A percentile compares a stretch with the other conserved stretches of the same genome.
Evolutionary conservation across 2,329 filamentous ascomycete species (phyloP).

Genomic region (Chaetomium strumarium): DNA sequence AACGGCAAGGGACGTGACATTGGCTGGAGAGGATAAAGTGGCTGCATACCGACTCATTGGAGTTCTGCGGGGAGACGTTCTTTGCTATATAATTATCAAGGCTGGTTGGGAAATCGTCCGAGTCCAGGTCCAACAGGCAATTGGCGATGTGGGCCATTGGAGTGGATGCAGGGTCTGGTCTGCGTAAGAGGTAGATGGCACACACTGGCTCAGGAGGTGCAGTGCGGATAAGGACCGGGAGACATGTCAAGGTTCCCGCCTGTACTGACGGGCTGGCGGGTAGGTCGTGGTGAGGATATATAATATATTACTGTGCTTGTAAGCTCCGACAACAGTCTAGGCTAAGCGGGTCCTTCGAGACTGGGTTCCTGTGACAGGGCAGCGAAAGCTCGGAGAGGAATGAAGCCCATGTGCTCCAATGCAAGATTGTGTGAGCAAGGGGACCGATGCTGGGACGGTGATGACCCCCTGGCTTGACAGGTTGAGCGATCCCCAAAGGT

Average conservation of each 20-base stretch:
- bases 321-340: constrained; percentile 22
- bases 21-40: constrained; percentile 24
- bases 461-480: constrained; percentile 15
- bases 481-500: constrained; percentile 4
- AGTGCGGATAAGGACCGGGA: constrained; percentile 30
- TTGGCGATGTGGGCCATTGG: constrained; percentile 58
- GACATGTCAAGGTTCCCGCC: constrained; percentile 25
- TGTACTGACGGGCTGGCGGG: constrained; percentile 27
- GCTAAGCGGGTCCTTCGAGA: constrained; percentile 7
- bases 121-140: constrained; percentile 48
- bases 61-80: constrained; percentile 41
- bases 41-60: constrained; percentile 41
- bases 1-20: constrained; percentile 11
- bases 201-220: constrained; percentile 27
- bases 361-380: neutral
- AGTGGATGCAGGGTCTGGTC: constrained; percentile 21
- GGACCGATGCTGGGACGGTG: neutral
- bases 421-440: no score
- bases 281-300: constrained; percentile 28
- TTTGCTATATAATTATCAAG: constrained; percentile 47
- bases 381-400: no score
- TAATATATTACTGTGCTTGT: constrained; percentile 19
- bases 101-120: constrained; percentile 33
- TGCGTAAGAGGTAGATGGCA: constrained; percentile 26
- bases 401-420: no score